phyloP scores from a whole-genome alignment of 2,329 filamentous ascomycete genomes.

The Xylariaceae sp. region DNA sequence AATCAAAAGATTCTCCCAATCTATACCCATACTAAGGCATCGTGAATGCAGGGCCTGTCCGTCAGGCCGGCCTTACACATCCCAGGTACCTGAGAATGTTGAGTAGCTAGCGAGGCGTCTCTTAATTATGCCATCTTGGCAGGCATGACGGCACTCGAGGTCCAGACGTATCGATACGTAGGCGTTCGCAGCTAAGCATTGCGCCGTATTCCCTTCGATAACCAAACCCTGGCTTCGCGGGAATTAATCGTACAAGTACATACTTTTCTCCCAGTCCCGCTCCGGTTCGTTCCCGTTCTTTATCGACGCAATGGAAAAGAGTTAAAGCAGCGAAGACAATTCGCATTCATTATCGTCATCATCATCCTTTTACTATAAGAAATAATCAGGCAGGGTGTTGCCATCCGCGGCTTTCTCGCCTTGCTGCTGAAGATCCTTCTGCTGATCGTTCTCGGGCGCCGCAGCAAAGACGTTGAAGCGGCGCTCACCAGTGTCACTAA shows the following conservation, averaged over 20 bases:
- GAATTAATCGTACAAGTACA: neutral
- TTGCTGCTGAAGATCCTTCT: constrained; percentile 76
- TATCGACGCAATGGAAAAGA: neutral
- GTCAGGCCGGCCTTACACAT: neutral
- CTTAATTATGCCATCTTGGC: neutral
- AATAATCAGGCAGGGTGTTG: constrained; percentile 63
- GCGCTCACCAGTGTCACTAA: constrained; percentile 84
- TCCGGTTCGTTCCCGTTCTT: neutral
- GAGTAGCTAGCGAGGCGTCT: neutral
- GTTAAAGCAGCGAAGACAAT: neutral
- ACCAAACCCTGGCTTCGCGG: neutral
- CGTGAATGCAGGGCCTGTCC: neutral
- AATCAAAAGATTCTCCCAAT: constrained; percentile 9
- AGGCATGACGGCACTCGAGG: neutral
- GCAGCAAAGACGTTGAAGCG: constrained; percentile 99
- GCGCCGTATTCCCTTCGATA: neutral
- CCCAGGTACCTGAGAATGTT: neutral
- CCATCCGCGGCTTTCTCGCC: constrained; percentile 64
- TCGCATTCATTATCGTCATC: neutral
- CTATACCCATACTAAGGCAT: neutral
- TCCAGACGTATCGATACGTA: neutral
- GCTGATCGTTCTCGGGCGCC: constrained; percentile 88
- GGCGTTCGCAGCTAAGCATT: neutral
- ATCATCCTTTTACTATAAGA: constrained; percentile 45
- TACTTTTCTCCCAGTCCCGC: neutral